Evolutionary conservation across 345 rosid species (phyloP).

Genomic region (Eutrema japonicum): DNA sequence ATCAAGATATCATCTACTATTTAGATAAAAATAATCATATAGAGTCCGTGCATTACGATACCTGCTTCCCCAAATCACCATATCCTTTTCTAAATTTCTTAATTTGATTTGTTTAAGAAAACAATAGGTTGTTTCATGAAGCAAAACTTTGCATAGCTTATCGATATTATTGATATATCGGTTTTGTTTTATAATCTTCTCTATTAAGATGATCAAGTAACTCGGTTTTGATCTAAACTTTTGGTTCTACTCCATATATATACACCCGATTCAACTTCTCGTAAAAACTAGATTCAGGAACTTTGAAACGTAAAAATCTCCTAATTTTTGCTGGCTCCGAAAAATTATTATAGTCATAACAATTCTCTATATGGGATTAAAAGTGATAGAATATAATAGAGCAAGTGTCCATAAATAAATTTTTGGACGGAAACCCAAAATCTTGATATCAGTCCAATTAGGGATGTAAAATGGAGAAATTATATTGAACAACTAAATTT

Average conservation of each 20-base stretch:
- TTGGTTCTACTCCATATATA: background rate
- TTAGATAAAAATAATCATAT: background rate
- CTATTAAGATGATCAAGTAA: background rate
- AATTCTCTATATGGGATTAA: background rate
- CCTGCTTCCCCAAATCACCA: background rate
- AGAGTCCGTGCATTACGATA: background rate
- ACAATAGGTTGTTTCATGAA: background rate
- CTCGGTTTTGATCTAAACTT: background rate
- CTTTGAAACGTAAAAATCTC: background rate
- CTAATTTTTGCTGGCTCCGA: background rate
- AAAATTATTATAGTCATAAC: background rate
- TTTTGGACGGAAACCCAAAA: background rate
- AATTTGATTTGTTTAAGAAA: background rate
- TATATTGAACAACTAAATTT: background rate
- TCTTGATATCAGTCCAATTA: background rate
- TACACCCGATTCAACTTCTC: no score
- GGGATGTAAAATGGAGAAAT: background rate
- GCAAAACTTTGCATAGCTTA: background rate
- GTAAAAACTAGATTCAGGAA: background rate
- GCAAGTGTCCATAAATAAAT: background rate
- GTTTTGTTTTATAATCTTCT: background rate
- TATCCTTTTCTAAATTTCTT: background rate
- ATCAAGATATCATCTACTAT: background rate
- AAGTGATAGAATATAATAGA: background rate
- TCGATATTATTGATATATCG: background rate